Evolutionary conservation across 495 filamentous ascomycete species (phyloP), one percentile per base, ranked within the genome.

Genomic region (Emericellopsis terricola): DNA sequence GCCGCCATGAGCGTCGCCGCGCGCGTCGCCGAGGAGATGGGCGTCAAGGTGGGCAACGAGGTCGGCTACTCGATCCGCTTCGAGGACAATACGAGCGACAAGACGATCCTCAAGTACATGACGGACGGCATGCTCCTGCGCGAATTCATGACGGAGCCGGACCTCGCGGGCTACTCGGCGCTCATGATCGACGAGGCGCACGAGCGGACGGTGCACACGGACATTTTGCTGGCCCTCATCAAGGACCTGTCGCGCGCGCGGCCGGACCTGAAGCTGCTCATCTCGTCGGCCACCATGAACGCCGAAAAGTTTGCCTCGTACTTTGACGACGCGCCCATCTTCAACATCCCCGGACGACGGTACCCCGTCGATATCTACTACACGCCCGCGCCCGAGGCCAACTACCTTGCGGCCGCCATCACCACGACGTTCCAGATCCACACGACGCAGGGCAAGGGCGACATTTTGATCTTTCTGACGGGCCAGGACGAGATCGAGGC

Each of bases 141-240:
- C 47, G 87, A 94, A 47, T 77, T 94, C 41, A 68, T 94, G 43
- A 85, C 82, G 1, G 85, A 94, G 50, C 87, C 91, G 0, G 78
- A 83, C 36, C 56, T 96, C 8, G 65, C 75, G 8, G 71, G 69
- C n/a, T 96, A 96, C 47, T 77, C 82, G 1, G 81, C 78, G 2
- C 48, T 97, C 41, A 94, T 97, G 79, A 87, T 97, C 40, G 89
- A 97, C 47, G 89, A 97, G 50, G 89, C 91, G 13, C 89, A 97
- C 68, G 89, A 97, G 49, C 65, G 89, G 42, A 94, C 82, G 0
- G 65, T 96, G 8, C 71, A 80, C 28, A 94, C 91, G 2, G 89
- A 97, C 52, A 84, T 97, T 45, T 63, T 94, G 4, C 71, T 92
- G 37, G 85, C 81, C 20, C 64, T 97, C 21, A 68, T 94, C 31